Evolutionary conservation across 2,329 filamentous ascomycete species (phyloP).

Genomic region (Biscogniauxia mediterranea): DNA sequence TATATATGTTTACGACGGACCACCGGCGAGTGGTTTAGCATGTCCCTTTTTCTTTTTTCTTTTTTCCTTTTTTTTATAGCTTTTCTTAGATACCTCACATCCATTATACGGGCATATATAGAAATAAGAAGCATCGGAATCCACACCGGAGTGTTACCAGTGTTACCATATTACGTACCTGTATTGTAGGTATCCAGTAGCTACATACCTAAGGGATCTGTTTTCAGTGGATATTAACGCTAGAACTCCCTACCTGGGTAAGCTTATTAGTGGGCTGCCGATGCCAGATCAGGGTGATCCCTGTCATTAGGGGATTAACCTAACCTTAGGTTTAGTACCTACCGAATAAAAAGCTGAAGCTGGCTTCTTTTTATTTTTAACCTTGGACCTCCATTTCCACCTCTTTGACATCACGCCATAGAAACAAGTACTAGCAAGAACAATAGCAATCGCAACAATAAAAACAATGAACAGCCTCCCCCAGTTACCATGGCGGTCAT

Average conservation of each 20-base stretch:
- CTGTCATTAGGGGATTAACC: background rate
- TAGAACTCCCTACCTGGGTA: background rate
- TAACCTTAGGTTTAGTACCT: no score
- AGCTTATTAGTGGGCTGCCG: background rate
- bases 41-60: background rate
- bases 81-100: background rate
- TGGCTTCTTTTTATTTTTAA: no score
- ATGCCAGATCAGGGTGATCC: background rate
- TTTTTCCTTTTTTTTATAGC: background rate
- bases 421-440: background rate
- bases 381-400: no score
- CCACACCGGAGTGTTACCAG: background rate
- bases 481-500: slow-evolving; percentile 35
- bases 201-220: no score
- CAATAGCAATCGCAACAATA: slow-evolving; percentile 1
- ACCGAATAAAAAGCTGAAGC: background rate
- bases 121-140: background rate
- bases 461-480: slow-evolving; percentile 40
- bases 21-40: background rate
- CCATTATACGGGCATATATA: background rate
- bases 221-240: background rate
- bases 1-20: background rate
- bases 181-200: no score
- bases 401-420: background rate
- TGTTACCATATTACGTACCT: no score